Base-by-base conservation (phyloP, 495 filamentous ascomycete species). In the Neurospora discreta region DNA sequence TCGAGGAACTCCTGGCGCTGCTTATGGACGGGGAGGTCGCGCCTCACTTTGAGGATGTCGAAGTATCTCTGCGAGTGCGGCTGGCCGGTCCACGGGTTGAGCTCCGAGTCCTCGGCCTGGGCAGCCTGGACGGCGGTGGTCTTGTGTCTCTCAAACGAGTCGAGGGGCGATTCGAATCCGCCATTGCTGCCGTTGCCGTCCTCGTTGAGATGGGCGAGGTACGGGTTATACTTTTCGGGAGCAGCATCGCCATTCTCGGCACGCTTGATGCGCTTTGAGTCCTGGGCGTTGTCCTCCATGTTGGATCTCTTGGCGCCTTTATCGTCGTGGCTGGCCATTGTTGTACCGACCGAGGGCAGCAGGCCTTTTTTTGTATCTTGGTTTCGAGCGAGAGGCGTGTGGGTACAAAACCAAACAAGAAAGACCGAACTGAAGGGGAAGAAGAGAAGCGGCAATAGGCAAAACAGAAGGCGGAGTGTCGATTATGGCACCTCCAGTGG, bases 1-100 rank as follows among this genome's bases (percentile, higher is more conserved):
- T 92, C 85, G 44, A 99, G 85, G 81, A 99, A 99, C 79, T 98
- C 93, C 80, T 95, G 91, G 78, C 94, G 89, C 80, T 99, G 96
- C 73, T 89, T 87, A 80, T 94, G 89, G 36, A 99, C 95, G 23
- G 96, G 96, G 52, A 99, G 87, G 74, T 92, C 90, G 75, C 95
- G 89, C 72, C 96, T 87, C 69, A 85, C 86, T 82, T 95, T 87
- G 74, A 98, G 81, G 75, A 99, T 98, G 69, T 87, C 89, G 79
- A 97, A 92, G 83, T 99, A 99, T 77, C 90, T 89, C 69, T 87
- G 85, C 38, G 94, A 95, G 71, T 97, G 89, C 0, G 87, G 87
- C 46, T 85, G 81, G 58, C 88, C 87, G 68, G 86, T 98, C 86
- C 97, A 96, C 5, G 94, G 90, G 79, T 98, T 99, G 74, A 85